These are phyloP conservation scores for Fusarium ramigenum DNA, from an alignment of 2,329 filamentous ascomycete species.

Conservation along the genomic window DNA sequence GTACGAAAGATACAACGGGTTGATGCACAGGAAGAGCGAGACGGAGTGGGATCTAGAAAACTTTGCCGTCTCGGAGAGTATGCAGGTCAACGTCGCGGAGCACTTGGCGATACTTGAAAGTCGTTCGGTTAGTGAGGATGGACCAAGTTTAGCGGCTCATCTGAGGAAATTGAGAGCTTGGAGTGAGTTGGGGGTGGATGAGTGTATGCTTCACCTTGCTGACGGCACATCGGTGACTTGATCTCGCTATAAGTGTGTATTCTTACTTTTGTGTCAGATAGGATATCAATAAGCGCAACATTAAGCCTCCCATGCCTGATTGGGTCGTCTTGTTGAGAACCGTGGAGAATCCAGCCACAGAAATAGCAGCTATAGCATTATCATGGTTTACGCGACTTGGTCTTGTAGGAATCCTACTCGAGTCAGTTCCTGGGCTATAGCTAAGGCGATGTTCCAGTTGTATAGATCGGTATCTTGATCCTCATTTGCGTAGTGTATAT, in stretches of 20 bases:
- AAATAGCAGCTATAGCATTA: fast-evolving
- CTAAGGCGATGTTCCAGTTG: fast-evolving
- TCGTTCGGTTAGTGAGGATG: fast-evolving
- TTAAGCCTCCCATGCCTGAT: background rate
- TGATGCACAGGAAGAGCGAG: background rate
- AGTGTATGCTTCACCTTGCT: background rate
- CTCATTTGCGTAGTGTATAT: background rate
- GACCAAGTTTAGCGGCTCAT: fast-evolving
- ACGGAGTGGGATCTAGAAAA: background rate
- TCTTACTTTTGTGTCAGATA: fast-evolving
- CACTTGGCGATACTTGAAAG: background rate
- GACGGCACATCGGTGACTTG: fast-evolving
- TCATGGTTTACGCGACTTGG: fast-evolving
- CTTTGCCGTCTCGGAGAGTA: fast-evolving
- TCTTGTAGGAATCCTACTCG: fast-evolving
- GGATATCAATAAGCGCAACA: fast-evolving
- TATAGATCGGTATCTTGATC: fast-evolving
- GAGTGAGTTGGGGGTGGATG: background rate
- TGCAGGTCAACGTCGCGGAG: background rate
- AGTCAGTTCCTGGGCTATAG: fast-evolving
- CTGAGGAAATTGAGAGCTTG: background rate
- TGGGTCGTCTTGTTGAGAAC: fast-evolving
- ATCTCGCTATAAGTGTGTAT: fast-evolving
- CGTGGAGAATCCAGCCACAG: background rate
- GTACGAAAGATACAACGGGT: background rate